phyloP scores from a whole-genome alignment of 73 alveolate species.

The Paramecium sexaurelia region DNA sequence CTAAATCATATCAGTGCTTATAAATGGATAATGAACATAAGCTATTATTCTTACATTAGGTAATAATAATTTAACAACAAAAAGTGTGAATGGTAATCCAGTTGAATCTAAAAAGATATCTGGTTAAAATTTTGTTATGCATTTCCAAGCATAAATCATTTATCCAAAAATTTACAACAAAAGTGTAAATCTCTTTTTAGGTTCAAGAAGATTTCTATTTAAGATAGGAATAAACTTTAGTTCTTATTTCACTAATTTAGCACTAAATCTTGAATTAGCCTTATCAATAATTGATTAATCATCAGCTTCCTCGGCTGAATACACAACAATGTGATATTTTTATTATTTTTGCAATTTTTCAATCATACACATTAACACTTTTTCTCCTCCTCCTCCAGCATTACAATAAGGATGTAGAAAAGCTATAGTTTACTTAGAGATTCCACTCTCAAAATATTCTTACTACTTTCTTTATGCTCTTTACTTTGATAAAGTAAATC shows the following conservation, averaged over 20 bases:
- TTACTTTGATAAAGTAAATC: not conserved
- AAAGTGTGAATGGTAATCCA: constrained; percentile 39
- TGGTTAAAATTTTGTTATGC: constrained; percentile 28
- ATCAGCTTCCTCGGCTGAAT: constrained; percentile 16
- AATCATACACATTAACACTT: constrained; percentile 75
- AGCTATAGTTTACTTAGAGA: not conserved
- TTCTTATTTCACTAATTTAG: not conserved
- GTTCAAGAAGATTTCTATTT: not conserved
- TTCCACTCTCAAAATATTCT: constrained; percentile 11
- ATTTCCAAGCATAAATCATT: constrained; percentile 26
- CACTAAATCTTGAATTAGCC: not conserved
- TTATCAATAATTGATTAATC: not conserved
- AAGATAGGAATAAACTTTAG: not conserved
- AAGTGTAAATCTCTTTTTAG: constrained; percentile 24
- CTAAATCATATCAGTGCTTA: constrained; percentile 85
- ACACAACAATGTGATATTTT: not conserved
- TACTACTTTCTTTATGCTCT: not conserved
- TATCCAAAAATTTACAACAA: not conserved
- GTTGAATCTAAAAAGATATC: constrained; percentile 29
- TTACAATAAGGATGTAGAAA: constrained; percentile 72
- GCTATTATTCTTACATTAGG: constrained; percentile 78
- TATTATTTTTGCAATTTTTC: not conserved
- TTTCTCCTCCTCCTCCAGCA: constrained; percentile 93
- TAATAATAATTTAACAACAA: not conserved
- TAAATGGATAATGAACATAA: constrained; percentile 98